Conservation (phyloP, 1,139 yeast species). For the Saccharomyces hybrid region DNA sequence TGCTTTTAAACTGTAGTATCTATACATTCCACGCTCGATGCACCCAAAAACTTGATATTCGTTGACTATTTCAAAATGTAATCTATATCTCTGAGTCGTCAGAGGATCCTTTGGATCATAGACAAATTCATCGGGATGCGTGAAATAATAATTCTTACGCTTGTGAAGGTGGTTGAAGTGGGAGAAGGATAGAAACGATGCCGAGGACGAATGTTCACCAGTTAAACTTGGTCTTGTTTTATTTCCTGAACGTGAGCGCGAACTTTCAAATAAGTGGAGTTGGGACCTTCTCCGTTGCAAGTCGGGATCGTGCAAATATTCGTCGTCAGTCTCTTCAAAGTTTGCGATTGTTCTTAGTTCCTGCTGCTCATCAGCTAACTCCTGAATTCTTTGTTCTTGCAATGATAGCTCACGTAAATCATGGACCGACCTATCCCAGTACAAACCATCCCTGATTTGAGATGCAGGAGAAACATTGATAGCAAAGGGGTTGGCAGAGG, state of each 20-base stretch:
- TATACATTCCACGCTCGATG: slow-evolving; percentile 66
- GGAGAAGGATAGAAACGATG: background rate
- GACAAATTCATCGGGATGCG: slow-evolving; percentile 21
- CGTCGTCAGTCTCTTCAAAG: slow-evolving; percentile 25
- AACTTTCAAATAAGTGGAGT: slow-evolving; percentile 18
- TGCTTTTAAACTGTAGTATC: slow-evolving; percentile 47
- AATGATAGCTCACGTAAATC: slow-evolving; percentile 12
- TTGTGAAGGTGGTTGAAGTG: slow-evolving; percentile 1
- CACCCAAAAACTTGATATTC: slow-evolving; percentile 56
- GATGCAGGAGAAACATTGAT: background rate
- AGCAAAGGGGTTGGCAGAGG: background rate
- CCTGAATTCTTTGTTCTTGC: background rate
- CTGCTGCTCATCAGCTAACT: slow-evolving; percentile 2
- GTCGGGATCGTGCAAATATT: slow-evolving; percentile 26
- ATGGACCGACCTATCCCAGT: slow-evolving; percentile 31
- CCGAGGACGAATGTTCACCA: slow-evolving; percentile 2
- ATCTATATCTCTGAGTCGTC: slow-evolving; percentile 22
- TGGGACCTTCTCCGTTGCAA: slow-evolving; percentile 31
- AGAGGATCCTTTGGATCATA: slow-evolving; percentile 24
- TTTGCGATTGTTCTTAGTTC: slow-evolving; percentile 8
- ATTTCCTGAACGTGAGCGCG: slow-evolving; percentile 2
- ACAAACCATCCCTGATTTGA: slow-evolving; percentile 23
- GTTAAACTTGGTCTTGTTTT: background rate
- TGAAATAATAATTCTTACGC: slow-evolving; percentile 15
- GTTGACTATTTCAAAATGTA: slow-evolving; percentile 28